Evolutionary conservation across 169 alveolate species (phyloP).

Genomic region (Babesia ovis): DNA sequence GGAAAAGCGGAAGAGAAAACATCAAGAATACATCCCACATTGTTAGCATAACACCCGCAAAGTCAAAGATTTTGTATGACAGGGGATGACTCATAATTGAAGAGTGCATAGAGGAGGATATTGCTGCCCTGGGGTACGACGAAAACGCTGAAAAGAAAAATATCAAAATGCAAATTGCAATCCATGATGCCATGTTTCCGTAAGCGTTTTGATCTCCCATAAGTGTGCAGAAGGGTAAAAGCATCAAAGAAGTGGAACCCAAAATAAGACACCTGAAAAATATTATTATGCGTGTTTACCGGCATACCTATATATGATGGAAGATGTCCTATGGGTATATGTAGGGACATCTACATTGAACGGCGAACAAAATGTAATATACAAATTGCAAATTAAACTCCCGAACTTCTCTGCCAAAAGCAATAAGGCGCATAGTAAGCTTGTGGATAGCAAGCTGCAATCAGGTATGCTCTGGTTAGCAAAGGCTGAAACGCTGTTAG

Average conservation of each 20-base stretch:
- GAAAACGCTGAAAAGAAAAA: slow-evolving; percentile 56
- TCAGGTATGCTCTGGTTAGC: background rate
- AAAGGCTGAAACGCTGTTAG: background rate
- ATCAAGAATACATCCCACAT: slow-evolving; percentile 34
- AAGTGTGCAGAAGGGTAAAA: slow-evolving; percentile 21
- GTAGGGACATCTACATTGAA: background rate
- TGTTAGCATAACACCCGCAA: slow-evolving; percentile 42
- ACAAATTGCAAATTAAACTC: slow-evolving; percentile 23
- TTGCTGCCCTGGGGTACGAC: slow-evolving; percentile 40
- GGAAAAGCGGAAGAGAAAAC: slow-evolving; percentile 12
- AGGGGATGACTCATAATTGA: slow-evolving; percentile 53
- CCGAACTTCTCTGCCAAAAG: slow-evolving; percentile 56
- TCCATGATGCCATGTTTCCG: background rate
- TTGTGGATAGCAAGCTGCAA: slow-evolving; percentile 1
- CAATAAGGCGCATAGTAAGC: slow-evolving; percentile 37
- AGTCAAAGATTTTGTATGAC: slow-evolving; percentile 61
- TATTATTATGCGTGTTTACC: background rate
- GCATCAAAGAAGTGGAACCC: slow-evolving; percentile 24
- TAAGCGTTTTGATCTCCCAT: background rate
- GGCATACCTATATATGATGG: slow-evolving; percentile 4
- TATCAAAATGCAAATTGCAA: slow-evolving; percentile 6
- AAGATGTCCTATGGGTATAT: background rate
- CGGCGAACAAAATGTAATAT: slow-evolving; percentile 5
- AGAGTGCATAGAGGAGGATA: slow-evolving; percentile 39
- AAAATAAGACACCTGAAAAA: slow-evolving; percentile 31